Percentiles rank a stretch among this genome's conserved stretches.
Conservation (phyloP, 2,329 filamentous ascomycete genomes). For the Hymenoscyphus repandus region DNA sequence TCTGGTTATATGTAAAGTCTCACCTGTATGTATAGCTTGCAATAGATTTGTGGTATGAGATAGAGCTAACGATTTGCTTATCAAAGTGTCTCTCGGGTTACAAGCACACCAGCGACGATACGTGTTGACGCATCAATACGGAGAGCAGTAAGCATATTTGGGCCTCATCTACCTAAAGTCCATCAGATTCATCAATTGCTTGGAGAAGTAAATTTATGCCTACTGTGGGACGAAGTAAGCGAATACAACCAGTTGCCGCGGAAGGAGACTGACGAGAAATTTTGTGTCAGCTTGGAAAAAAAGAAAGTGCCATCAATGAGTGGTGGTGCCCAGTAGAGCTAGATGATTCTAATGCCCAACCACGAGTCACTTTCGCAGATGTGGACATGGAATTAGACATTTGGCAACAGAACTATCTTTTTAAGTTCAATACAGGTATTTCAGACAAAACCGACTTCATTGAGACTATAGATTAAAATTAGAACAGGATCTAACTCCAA, state of each 20-base stretch:
- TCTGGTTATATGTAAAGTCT: neutral
- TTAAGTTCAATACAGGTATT: neutral
- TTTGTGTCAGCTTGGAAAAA: neutral
- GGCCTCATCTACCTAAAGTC: neutral
- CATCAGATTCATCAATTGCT: neutral
- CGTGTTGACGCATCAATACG: neutral
- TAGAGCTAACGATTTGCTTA: neutral
- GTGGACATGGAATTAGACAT: neutral
- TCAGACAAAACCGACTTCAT: neutral
- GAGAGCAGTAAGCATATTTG: neutral
- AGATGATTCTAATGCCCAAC: neutral
- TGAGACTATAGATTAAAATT: neutral
- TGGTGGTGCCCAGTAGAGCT: constrained; percentile 1
- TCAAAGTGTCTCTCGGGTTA: neutral
- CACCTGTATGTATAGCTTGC: neutral
- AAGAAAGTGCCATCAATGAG: neutral
- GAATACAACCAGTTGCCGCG: too few relatives aligned
- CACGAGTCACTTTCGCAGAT: neutral
- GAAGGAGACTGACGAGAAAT: too few relatives aligned
- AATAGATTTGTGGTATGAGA: neutral
- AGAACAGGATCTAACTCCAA: neutral
- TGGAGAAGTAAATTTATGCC: neutral
- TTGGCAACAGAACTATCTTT: neutral
- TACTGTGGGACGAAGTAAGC: constrained; percentile 1
- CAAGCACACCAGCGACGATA: neutral